phyloP scores from a whole-genome alignment of 177 flowering plant genomes.

The Telopea speciosissima region DNA sequence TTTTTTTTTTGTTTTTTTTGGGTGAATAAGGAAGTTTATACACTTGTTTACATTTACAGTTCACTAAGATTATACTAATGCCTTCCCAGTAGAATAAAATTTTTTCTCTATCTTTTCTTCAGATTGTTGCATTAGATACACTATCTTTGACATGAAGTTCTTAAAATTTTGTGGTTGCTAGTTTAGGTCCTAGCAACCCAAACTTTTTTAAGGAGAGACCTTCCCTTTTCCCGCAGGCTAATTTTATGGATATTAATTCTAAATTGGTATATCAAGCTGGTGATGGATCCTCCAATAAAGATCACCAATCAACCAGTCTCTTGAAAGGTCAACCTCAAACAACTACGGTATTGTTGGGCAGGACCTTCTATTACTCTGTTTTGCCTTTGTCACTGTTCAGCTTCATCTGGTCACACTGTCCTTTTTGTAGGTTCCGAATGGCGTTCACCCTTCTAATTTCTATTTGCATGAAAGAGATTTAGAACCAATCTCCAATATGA shows the following conservation, averaged over 20 bases:
- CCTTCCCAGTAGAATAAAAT: too few species aligned
- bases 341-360: constrained; percentile 37
- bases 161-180: background rate
- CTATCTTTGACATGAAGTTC: too few species aligned
- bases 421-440: constrained; percentile 34
- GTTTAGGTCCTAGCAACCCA: constrained; percentile 6
- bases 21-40: too few species aligned
- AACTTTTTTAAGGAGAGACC: constrained; percentile 1
- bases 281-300: constrained; percentile 20
- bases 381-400: background rate
- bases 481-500: constrained; percentile 23
- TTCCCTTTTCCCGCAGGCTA: constrained; percentile 42
- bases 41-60: too few species aligned
- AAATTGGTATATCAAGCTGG: constrained; percentile 21
- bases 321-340: constrained; percentile 26
- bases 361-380: constrained; percentile 3
- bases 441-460: constrained; percentile 19
- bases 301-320: constrained; percentile 12
- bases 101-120: too few species aligned
- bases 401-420: background rate
- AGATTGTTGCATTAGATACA: too few species aligned
- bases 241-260: constrained; percentile 29
- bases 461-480: constrained; percentile 22
- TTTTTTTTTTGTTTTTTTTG: too few species aligned
- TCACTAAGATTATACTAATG: too few species aligned